Base-by-base conservation (phyloP, 192 early-diverging fungal species). In the Backusella mclennaniae region DNA sequence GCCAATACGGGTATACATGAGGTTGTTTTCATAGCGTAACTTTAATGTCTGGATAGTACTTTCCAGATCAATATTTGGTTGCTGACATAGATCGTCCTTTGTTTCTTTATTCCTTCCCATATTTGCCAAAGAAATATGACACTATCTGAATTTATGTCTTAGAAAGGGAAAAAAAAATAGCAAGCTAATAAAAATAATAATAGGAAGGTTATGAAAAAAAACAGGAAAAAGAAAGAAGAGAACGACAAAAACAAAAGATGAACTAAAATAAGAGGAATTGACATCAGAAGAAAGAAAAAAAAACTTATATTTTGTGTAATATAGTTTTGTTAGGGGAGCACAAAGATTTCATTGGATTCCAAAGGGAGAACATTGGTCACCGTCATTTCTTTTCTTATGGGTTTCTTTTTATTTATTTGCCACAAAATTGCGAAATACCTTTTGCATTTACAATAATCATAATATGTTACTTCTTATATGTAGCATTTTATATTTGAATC, bases 1-100 rank as follows among this genome's bases (percentile, higher is more conserved):
- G 63, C 73, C 59, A 35, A 74, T 74, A 9, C 73, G 73, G 21
- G 73, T 74, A 41, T 74, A 74, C 23, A 66, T 39, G 6, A 66
- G 35, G 56, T 74, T 66, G n/a, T 42, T 49, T 33, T 74, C 73
- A 74, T 66, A 74, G 19, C 73, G 73, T 29, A 14, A 41, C 26
- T 74, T 74, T 29, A 74, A 33, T 38, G 52, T 36, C 33, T 42
- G n/a, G 15, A 74, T 15, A n/a, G 59, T 35, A 31, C 19, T 74
- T 3, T 74, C 73, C 11, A 63, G 56, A 35, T 38, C 31, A 68
- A 68, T 35, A 38, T 68, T 21, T 38, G 31, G 21, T 49, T n/a
- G 46, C 35, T 36, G 67, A 36, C 35, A 38, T 68, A 38, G 35
- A 68, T 68, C 35, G 15, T 35, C 33, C 1, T 33, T 68, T 15